Evolutionary conservation across 2,329 filamentous ascomycete species (phyloP).

Genomic region (Stagonosporopsis cucurbitacearum): DNA sequence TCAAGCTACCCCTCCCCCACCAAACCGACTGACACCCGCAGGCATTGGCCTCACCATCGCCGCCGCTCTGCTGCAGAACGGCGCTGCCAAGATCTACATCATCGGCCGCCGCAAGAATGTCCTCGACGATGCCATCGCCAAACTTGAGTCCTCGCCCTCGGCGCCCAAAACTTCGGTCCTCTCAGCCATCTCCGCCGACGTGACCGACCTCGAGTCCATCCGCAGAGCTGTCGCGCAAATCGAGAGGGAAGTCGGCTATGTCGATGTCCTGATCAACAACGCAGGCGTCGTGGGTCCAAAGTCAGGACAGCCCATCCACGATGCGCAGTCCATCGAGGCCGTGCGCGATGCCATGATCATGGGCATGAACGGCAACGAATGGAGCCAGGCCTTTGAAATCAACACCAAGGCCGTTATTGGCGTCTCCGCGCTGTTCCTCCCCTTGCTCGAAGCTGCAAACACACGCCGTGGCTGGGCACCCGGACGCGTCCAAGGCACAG

Average conservation of each 20-base stretch:
- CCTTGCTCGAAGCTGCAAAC: slow-evolving; percentile 55
- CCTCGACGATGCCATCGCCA: slow-evolving; percentile 50
- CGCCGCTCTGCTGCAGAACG: slow-evolving; percentile 51
- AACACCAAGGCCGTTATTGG: slow-evolving; percentile 55
- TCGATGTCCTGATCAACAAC: slow-evolving; percentile 62
- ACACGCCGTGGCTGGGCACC: slow-evolving; percentile 49
- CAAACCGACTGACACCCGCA: slow-evolving; percentile 22
- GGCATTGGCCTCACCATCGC: slow-evolving; percentile 51
- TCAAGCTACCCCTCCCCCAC: slow-evolving; percentile 37
- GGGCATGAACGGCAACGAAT: slow-evolving; percentile 40
- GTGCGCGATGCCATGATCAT: slow-evolving; percentile 50
- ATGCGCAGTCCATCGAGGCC: slow-evolving; percentile 53
- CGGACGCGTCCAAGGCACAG: slow-evolving; percentile 41
- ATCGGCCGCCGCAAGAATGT: slow-evolving; percentile 53
- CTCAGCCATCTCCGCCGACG: slow-evolving; percentile 52
- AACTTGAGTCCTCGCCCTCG: slow-evolving; percentile 42
- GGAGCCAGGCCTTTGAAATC: slow-evolving; percentile 50
- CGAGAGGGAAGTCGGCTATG: slow-evolving; percentile 52
- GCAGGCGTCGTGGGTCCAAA: slow-evolving; percentile 57
- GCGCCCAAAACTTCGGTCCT: slow-evolving; percentile 38
- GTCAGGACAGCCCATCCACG: slow-evolving; percentile 50
- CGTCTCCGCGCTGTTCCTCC: slow-evolving; percentile 54
- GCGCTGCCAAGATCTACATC: slow-evolving; percentile 54
- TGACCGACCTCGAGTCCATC: slow-evolving; percentile 52
- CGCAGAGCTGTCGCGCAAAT: slow-evolving; percentile 52